Base-by-base conservation (phyloP, 169 alveolate species). In the Eimeria falciformis region DNA sequence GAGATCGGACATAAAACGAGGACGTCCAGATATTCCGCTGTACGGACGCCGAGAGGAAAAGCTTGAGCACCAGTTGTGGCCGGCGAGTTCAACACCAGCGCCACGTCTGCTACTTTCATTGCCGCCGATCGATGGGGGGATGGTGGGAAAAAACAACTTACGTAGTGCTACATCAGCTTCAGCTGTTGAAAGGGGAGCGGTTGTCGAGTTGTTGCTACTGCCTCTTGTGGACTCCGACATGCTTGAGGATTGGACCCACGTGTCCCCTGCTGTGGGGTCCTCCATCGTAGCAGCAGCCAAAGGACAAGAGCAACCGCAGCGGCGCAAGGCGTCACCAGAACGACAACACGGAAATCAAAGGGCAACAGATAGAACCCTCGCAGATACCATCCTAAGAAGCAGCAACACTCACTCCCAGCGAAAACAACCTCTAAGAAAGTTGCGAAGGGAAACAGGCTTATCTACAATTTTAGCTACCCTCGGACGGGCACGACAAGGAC, bases 311-410 rank as follows among this genome's bases (percentile, higher is more conserved):
- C 56, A 55, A 77, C 56, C 46, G 71, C 58, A 53, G 62, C 77
- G 21, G 77, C 50, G 77, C 56, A n/a, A 47, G 75, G 77, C 62
- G 14, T 55, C 90, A 81, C 90, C 90, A 81, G 65, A 12, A 53
- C n/a, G n/a, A 21, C 17, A 17, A 21, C 1, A 53, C n/a, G 65
- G 65, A 21, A 33, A 33, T 33, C 40, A 33, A 33, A 2, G 40
- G 40, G 40, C 40, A 33, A 33, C 40, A 33, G 40, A 33, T 0
- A 33, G 40, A 33, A 33, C 40, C 40, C 40, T 2, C 40, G 40
- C 40, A 33, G 40, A 33, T 33, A 0, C 40, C 40, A 33, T 33
- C 40, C 4, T 33, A 33, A 33, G 2, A 33, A 2, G 40, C 40
- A 33, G 40, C 40, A 33, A 33, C 40, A 33, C 40, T 33, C 40